These are phyloP conservation scores for Xerocomus minutiporus DNA, from an alignment of 1,284 basidiomycete genomes.

Conservation along the genomic window DNA sequence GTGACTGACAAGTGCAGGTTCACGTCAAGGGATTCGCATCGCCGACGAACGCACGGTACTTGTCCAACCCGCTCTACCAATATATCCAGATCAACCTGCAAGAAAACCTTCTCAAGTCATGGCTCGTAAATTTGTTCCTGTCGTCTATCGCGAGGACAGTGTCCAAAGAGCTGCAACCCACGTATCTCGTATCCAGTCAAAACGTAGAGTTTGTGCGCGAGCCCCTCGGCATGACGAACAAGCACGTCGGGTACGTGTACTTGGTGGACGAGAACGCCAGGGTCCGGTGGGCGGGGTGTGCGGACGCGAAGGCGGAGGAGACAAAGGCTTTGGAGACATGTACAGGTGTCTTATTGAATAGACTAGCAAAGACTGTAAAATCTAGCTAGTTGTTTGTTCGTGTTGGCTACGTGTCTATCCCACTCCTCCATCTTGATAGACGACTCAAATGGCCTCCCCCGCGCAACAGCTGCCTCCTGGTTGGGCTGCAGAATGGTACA, in stretches of 20 bases:
- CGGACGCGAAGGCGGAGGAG: conserved; percentile 77
- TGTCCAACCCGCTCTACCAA: conserved; percentile 67
- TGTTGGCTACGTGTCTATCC: conserved; percentile 35
- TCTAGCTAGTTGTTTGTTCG: conserved; percentile 29
- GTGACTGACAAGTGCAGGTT: conserved; percentile 46
- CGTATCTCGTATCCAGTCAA: conserved; percentile 78
- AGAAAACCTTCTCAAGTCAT: conserved; percentile 85
- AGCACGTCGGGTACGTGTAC: conserved; percentile 90
- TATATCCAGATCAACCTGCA: conserved; percentile 88
- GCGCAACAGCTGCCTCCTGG: conserved; percentile 77
- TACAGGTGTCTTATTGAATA: conserved; percentile 66
- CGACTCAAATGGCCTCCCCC: conserved; percentile 51
- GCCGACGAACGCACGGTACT: conserved; percentile 59
- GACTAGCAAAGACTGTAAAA: conserved; percentile 39
- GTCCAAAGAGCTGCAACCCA: conserved; percentile 62
- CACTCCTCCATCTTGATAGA: not conserved
- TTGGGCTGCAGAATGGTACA: conserved; percentile 84
- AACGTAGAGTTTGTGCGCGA: conserved; percentile 80
- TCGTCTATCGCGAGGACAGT: conserved; percentile 67
- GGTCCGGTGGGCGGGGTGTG: conserved; percentile 92
- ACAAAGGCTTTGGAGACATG: conserved; percentile 68
- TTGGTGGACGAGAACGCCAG: conserved; percentile 82
- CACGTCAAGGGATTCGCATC: conserved; percentile 76
- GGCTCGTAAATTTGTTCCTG: conserved; percentile 82
- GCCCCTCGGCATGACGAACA: conserved; percentile 83